Base-by-base conservation (phyloP, 495 filamentous ascomycete species). In the Penicillium desertorum region DNA sequence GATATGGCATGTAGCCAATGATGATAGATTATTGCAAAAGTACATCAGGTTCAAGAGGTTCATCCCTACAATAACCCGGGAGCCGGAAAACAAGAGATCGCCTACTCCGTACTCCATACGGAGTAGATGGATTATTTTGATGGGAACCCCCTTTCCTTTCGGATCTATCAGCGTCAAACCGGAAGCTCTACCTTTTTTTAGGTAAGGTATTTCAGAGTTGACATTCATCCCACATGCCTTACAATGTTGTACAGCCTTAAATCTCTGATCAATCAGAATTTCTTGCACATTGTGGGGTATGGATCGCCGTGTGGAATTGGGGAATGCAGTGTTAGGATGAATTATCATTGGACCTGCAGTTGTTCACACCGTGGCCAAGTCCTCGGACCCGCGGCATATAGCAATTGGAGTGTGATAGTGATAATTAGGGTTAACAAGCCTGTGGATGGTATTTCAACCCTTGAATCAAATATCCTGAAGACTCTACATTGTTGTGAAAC, bases 201-300 rank as follows among this genome's bases (percentile, higher is more conserved):
- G 3, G 14, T 8, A n/a, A 39, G 36, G 36, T 39, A 39, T 39
- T 39, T 9, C 5, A 39, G 16, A 39, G 22, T 7, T 12, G 27
- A 29, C 45, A 32, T 34, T 20, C 27, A 32, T 19, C 8, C 29
- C 25, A 30, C 25, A 27, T 46, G 23, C 6, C n/a, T 39, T 6
- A n/a, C 14, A 6, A 39, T 39, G n/a, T 29, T n/a, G 45, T 47
- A 29, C 44, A 29, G 12, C 16, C 16, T 39, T 39, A 39, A 17
- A 17, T 39, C 36, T 29, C 3, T 30, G 11, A 10, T n/a, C 16
- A 39, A 39, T 39, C n/a, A 7, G 16, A 17, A 12, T 62, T 59
- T 60, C 45, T 30, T 63, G 56, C 66, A 64, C 63, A 62, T 62
- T 69, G 66, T 69, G 66, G 66, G 59, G 66, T 45, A 59, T 60